Conservation (phyloP, 768 basidiomycete genomes). For the Sistotremastrum suecicum region DNA sequence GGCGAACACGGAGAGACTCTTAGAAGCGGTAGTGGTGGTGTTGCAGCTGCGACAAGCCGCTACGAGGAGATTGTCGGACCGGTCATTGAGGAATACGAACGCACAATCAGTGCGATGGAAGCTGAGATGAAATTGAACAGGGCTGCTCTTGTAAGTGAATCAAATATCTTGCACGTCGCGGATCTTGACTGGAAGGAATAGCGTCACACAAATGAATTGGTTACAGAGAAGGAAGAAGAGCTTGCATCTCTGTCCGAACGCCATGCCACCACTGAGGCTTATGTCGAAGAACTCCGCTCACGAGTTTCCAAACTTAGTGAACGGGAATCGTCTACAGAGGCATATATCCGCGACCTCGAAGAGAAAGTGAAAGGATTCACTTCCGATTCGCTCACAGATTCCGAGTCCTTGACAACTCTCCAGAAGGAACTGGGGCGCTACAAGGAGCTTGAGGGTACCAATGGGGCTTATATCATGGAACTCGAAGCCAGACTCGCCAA, state of each 20-base stretch:
- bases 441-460: constrained; percentile 61
- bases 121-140: constrained; percentile 79
- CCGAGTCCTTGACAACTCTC: constrained; percentile 69
- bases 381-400: constrained; percentile 63
- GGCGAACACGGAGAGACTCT: constrained; percentile 68
- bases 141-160: constrained; percentile 39
- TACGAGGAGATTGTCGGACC: constrained; percentile 94
- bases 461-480: constrained; percentile 69
- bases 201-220: constrained; percentile 82
- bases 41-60: constrained; percentile 53
- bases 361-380: constrained; percentile 78
- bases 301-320: constrained; percentile 75
- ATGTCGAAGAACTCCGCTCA: constrained; percentile 73
- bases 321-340: constrained; percentile 87
- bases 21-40: constrained; percentile 42
- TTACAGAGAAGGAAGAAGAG: constrained; percentile 84
- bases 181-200: constrained; percentile 1
- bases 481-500: constrained; percentile 70
- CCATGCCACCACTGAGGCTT: constrained; percentile 67
- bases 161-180: not conserved
- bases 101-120: constrained; percentile 90
- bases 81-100: constrained; percentile 98
- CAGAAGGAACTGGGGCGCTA: constrained; percentile 68
- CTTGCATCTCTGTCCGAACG: constrained; percentile 48
- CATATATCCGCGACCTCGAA: constrained; percentile 88